Evolutionary conservation across 768 basidiomycete species (phyloP).

Genomic region (Kondoa subrosea): DNA sequence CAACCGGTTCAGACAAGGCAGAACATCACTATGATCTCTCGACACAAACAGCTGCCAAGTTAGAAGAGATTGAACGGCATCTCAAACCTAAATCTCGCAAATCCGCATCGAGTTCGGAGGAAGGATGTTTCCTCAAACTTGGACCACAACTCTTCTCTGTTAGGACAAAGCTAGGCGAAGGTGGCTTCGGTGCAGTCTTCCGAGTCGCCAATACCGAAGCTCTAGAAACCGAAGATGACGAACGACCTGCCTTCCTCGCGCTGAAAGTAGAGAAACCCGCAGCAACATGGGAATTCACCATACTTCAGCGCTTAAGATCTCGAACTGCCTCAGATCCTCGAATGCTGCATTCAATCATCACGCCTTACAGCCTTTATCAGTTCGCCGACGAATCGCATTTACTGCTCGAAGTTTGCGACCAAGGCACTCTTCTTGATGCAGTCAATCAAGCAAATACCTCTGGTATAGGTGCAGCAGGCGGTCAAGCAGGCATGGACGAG

Average conservation of each 20-base stretch:
- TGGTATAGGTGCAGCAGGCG: conserved; percentile 59
- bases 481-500: conserved; percentile 57
- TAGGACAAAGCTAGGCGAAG: conserved; percentile 80
- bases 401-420: conserved; percentile 67
- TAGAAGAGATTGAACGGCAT: conserved; percentile 58
- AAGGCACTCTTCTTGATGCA: conserved; percentile 79
- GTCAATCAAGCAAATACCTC: conserved; percentile 66
- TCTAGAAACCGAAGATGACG: conserved; percentile 38
- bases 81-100: conserved; percentile 34
- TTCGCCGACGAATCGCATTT: conserved; percentile 81
- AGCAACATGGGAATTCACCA: conserved; percentile 81
- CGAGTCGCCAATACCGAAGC: conserved; percentile 25
- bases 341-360: conserved; percentile 52
- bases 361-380: conserved; percentile 60
- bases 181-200: conserved; percentile 93
- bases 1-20: conserved; percentile 32
- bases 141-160: conserved; percentile 51
- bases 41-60: conserved; percentile 36
- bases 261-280: conserved; percentile 80
- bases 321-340: conserved; percentile 37
- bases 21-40: conserved; percentile 30
- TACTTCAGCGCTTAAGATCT: conserved; percentile 58
- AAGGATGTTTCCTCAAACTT: conserved; percentile 38
- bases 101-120: conserved; percentile 20
- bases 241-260: conserved; percentile 52